Evolutionary conservation across 2,329 filamentous ascomycete genomes (phyloP).

Genomic region (Monilinia fructicola): DNA sequence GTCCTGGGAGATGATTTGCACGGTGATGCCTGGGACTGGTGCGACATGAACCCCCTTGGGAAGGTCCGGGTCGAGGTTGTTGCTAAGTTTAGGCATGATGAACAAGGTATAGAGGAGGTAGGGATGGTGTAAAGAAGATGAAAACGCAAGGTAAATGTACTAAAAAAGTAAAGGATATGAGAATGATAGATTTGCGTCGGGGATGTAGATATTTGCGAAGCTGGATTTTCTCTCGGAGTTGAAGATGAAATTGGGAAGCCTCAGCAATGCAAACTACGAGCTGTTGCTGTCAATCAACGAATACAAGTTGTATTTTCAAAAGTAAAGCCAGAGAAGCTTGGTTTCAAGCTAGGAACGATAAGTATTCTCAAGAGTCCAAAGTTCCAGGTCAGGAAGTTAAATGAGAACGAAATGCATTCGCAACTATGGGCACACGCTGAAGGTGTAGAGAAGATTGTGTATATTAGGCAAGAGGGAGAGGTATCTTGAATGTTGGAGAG

Average conservation of each 20-base stretch:
- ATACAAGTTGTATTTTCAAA: no score
- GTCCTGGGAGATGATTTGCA: background rate
- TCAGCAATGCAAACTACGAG: background rate
- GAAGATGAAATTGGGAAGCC: background rate
- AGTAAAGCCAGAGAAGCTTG: background rate
- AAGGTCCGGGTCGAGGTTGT: background rate
- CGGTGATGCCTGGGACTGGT: conserved; percentile 2
- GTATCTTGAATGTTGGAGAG: background rate
- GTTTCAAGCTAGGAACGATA: background rate
- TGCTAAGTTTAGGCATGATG: background rate
- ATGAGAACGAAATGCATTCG: background rate
- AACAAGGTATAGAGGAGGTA: background rate
- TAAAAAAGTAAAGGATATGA: background rate
- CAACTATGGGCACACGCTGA: background rate
- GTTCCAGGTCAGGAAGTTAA: background rate
- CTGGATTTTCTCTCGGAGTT: background rate
- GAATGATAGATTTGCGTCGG: background rate
- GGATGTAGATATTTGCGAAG: no score
- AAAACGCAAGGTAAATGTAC: background rate
- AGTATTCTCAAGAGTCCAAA: background rate
- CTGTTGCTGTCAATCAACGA: background rate
- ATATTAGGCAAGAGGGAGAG: background rate
- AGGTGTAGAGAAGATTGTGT: background rate
- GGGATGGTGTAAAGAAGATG: background rate
- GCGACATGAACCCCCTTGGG: background rate